Percentiles rank a stretch among this genome's conserved stretches.
Evolutionary conservation across 2,329 filamentous ascomycete species (phyloP).

Genomic region (Leptographium wingfieldii): DNA sequence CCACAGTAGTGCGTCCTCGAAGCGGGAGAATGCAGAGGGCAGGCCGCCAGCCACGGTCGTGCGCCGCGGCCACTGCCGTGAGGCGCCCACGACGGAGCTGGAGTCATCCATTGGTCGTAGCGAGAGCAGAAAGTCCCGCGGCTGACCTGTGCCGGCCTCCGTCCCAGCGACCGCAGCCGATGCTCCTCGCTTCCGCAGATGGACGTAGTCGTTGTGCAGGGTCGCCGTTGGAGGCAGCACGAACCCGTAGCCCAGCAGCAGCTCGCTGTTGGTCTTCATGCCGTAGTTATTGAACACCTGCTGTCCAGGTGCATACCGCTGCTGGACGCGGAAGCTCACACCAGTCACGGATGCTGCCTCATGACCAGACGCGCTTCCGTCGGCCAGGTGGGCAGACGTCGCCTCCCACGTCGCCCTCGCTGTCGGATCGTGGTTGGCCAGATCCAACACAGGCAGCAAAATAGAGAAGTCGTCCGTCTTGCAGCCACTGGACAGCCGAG

Average conservation of each 20-base stretch:
- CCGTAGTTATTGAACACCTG: slow-evolving; percentile 63
- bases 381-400: slow-evolving; percentile 13
- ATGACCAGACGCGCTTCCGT: slow-evolving; percentile 11
- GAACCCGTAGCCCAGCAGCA: slow-evolving; percentile 53
- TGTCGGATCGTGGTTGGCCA: slow-evolving; percentile 57
- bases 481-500: slow-evolving; percentile 22
- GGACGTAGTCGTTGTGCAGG: slow-evolving; percentile 48
- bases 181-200: slow-evolving; percentile 33
- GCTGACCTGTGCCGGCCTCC: not conserved
- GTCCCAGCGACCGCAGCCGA: not conserved
- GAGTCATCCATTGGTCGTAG: slow-evolving; percentile 33
- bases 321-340: slow-evolving; percentile 29
- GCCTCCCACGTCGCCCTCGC: slow-evolving; percentile 48
- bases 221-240: slow-evolving; percentile 32
- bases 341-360: not conserved
- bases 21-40: slow-evolving; percentile 9
- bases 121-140: slow-evolving; percentile 38
- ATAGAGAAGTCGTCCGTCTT: slow-evolving; percentile 51
- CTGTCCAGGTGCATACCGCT: slow-evolving; percentile 34
- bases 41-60: not conserved
- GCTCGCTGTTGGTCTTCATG: slow-evolving; percentile 58
- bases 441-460: slow-evolving; percentile 57
- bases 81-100: slow-evolving; percentile 33
- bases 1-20: slow-evolving; percentile 41
- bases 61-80: slow-evolving; percentile 22